These are phyloP conservation scores for Physcomitrium patens DNA, from an alignment of 225 moss, liverwort and hornwort species.

Conservation along the genomic window DNA sequence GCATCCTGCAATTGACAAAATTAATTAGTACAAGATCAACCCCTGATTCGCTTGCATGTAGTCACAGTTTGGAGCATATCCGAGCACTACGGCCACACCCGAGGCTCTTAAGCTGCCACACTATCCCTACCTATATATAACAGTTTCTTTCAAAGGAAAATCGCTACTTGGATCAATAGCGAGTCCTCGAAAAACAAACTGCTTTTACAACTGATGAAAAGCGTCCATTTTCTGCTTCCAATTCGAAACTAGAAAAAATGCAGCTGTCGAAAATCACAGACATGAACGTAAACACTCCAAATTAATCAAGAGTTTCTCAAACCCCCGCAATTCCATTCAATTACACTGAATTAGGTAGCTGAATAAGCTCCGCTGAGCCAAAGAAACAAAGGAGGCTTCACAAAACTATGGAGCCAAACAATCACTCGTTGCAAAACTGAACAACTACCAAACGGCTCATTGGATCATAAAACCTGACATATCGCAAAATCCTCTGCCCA, in stretches of 20 bases:
- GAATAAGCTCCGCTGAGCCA: too few species aligned
- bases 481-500: too few species aligned
- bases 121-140: neutral
- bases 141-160: neutral
- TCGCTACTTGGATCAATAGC: neutral
- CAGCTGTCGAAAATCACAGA: constrained; percentile 3
- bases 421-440: too few species aligned
- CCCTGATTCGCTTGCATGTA: neutral
- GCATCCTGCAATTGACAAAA: constrained; percentile 18
- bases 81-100: neutral
- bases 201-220: constrained; percentile 2
- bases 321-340: too few species aligned
- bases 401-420: too few species aligned
- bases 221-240: neutral
- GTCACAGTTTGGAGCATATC: neutral
- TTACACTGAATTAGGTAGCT: too few species aligned
- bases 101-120: neutral
- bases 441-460: too few species aligned
- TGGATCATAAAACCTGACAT: too few species aligned
- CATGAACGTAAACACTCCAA: neutral
- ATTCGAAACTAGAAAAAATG: neutral
- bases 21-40: neutral
- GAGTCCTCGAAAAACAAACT: neutral
- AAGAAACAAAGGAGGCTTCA: too few species aligned
- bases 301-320: constrained; percentile 3